Evolutionary conservation across 176 grass and related monocot genomes (phyloP), one percentile per base, ranked within the genome.

Genomic region (Eleusine indica): DNA sequence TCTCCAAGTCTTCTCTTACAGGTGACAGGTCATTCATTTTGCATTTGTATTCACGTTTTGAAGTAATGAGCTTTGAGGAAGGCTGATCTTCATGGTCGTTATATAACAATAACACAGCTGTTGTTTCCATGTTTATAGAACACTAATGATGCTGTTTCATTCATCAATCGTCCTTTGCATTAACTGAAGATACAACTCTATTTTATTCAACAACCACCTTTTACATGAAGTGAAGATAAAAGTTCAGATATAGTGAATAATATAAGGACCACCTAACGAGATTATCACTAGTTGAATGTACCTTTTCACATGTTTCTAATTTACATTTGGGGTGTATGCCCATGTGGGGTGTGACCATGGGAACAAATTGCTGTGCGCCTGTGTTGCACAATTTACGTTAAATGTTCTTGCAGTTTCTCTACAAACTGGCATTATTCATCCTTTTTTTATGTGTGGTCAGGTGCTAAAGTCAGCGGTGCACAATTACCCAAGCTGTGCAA

Each of bases 401-500:
- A 75, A 43, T 70, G 13, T 29, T 13, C 21, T 70, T 63, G 61
- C 76, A 73, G 2, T 73, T 30, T n/a, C 43, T 62, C 44, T 30
- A 42, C 32, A 74, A 35, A 11, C 70, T 64, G 42, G 44, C 65
- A 89, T 63, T 37, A 75, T 70, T 81, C 15, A 74, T 63, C 78
- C 22, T 28, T 70, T 72, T 77, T 81, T 75, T 48, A 19, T 87
- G 56, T 75, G 69, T 70, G 66, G 67, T 49, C 71, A 97, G 95
- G 92, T 85, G 56, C 52, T 97, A 71, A 97, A 86, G 85, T 88
- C 90, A 88, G 83, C 66, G 39, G 90, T 86, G 74, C 95, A 97
- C 83, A 94, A 88, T 87, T 97, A 97, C 60, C 92, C 95, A 68
- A 93, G 79, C 62, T 91, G 80, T 73, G 88, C 72, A 70, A 91